Evolutionary conservation across 148 eudicot species (phyloP).

Genomic region (Beta vulgaris): DNA sequence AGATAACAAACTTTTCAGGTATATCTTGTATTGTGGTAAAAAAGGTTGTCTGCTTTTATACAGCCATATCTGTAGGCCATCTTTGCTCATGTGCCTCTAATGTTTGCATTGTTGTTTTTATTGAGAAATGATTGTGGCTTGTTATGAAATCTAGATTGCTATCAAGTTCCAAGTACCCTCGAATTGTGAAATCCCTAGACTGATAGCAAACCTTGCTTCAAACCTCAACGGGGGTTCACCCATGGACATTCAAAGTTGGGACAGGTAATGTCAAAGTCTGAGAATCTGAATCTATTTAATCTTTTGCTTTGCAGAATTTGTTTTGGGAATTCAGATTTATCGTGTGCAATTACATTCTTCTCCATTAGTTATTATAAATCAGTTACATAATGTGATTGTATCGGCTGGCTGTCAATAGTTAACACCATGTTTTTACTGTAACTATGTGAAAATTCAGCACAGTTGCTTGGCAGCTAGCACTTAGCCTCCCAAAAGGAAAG

Average conservation of each 20-base stretch:
- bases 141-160: constrained; percentile 52
- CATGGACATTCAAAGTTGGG: constrained; percentile 87
- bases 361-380: not conserved
- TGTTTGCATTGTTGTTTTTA: not conserved
- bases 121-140: not conserved
- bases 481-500: constrained; percentile 47
- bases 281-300: not conserved
- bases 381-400: not conserved
- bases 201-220: constrained; percentile 78
- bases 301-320: not conserved
- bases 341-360: not conserved
- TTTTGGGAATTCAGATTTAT: not conserved
- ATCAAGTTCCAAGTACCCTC: constrained; percentile 85
- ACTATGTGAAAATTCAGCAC: constrained; percentile 47
- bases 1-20: not conserved
- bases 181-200: constrained; percentile 65
- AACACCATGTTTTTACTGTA: not conserved
- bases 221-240: constrained; percentile 66
- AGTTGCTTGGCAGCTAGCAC: constrained; percentile 91
- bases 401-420: not conserved
- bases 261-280: constrained; percentile 47
- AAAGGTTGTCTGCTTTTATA: constrained; percentile 8
- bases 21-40: not conserved
- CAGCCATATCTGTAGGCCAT: not conserved
- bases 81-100: not conserved